Percentiles rank a stretch among this genome's conserved stretches.
These are phyloP conservation scores for Xylaria intraflava DNA, from an alignment of 495 filamentous ascomycete genomes.

Conservation along the genomic window DNA sequence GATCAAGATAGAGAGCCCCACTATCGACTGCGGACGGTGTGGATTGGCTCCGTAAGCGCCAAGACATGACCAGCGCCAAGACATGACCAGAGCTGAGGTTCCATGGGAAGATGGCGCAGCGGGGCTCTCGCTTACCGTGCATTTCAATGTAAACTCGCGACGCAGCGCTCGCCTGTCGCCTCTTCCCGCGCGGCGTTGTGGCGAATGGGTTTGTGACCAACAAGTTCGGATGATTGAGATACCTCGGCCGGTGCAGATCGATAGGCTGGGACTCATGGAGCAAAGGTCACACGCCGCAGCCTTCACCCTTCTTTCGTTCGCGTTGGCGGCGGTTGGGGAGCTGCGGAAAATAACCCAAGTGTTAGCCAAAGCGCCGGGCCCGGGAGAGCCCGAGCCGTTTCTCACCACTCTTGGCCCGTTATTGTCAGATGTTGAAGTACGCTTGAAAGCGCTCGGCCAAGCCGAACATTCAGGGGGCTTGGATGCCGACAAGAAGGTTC, in stretches of 20 bases:
- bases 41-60: not conserved
- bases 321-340: not conserved
- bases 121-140: not conserved
- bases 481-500: not conserved
- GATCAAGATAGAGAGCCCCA: too few species aligned
- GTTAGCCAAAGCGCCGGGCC: not conserved
- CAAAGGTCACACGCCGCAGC: too few species aligned
- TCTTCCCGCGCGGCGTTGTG: too few species aligned
- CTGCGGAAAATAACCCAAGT: not conserved
- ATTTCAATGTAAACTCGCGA: not conserved
- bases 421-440: not conserved
- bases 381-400: not conserved
- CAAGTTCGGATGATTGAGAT: too few species aligned
- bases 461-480: not conserved
- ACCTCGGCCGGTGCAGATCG: too few species aligned
- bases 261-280: not conserved
- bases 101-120: too few species aligned
- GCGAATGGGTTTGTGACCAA: too few species aligned
- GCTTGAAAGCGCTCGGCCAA: not conserved
- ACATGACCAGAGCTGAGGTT: too few species aligned
- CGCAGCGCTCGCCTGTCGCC: not conserved
- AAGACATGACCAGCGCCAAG: not conserved
- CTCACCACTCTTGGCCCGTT: not conserved
- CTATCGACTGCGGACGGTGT: not conserved
- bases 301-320: not conserved